Conservation (phyloP, 23 red algal species). For the Gracilaria gracilis region DNA sequence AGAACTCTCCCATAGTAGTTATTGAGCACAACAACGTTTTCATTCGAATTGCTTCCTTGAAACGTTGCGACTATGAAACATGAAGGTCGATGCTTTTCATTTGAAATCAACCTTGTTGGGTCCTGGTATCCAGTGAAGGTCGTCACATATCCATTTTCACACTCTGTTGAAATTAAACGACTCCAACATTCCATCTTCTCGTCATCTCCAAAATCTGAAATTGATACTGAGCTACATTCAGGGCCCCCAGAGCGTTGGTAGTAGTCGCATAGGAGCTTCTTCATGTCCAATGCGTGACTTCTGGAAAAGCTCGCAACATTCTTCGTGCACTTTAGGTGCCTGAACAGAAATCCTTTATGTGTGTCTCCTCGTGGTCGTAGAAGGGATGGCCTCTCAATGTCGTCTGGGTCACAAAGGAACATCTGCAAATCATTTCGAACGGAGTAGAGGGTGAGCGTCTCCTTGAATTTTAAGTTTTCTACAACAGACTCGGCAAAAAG, state of each 20-base stretch:
- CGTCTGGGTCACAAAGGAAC: background rate
- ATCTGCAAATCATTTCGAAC: background rate
- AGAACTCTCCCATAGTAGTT: background rate
- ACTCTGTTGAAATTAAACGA: background rate
- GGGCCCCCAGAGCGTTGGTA: background rate
- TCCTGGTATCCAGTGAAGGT: background rate
- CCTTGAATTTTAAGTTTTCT: background rate
- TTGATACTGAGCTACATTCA: background rate
- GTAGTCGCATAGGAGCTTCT: background rate
- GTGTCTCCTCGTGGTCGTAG: background rate
- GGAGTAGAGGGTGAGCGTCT: background rate
- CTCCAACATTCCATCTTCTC: background rate
- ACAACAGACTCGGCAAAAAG: conserved; percentile 17
- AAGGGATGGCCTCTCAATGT: background rate
- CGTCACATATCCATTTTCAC: background rate
- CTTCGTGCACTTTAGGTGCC: background rate
- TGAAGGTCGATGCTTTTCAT: background rate
- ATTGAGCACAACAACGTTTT: background rate
- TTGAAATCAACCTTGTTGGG: background rate
- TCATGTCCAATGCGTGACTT: background rate
- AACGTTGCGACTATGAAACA: background rate
- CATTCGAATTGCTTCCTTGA: background rate
- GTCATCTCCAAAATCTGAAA: background rate
- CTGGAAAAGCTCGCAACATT: background rate
- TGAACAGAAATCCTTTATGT: background rate